phyloP scores from a whole-genome alignment of 2,329 filamentous ascomycete genomes.

The Ustulina deusta region DNA sequence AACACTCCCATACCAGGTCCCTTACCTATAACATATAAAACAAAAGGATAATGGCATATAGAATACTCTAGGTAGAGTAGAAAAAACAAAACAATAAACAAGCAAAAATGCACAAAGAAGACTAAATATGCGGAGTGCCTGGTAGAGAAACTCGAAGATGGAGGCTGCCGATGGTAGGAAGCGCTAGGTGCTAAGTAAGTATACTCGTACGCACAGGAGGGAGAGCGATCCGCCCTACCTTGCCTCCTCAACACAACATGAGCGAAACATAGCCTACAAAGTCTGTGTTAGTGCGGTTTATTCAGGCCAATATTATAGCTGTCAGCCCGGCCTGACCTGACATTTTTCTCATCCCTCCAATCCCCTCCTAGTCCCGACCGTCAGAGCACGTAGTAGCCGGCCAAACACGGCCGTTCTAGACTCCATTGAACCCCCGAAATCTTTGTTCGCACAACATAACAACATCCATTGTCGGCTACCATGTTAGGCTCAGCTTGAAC shows the following conservation, averaged over 20 bases:
- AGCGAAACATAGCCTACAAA: background rate
- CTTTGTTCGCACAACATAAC: constrained; percentile 9
- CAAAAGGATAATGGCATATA: too few species aligned
- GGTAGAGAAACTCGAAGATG: too few species aligned
- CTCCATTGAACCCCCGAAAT: constrained; percentile 13
- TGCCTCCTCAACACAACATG: background rate
- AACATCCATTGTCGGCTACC: background rate
- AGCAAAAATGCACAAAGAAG: background rate
- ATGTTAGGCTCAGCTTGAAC: background rate
- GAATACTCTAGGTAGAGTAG: background rate
- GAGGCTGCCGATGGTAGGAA: too few species aligned
- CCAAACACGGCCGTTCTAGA: constrained; percentile 10
- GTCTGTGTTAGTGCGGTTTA: constrained; percentile 11
- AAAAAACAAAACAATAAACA: background rate
- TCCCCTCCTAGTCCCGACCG: background rate
- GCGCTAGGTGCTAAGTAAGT: too few species aligned
- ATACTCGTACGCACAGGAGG: background rate
- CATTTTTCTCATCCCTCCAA: constrained; percentile 14
- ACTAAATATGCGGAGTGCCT: too few species aligned
- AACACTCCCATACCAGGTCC: background rate
- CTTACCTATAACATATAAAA: too few species aligned
- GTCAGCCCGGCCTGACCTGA: background rate
- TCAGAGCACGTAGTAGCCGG: background rate
- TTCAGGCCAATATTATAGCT: constrained; percentile 1
- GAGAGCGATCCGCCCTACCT: background rate